A percentile compares a stretch with the other conserved stretches of the same genome.
phyloP scores from a whole-genome alignment of 2,329 filamentous ascomycete genomes.

The Alternaria gaisen region DNA sequence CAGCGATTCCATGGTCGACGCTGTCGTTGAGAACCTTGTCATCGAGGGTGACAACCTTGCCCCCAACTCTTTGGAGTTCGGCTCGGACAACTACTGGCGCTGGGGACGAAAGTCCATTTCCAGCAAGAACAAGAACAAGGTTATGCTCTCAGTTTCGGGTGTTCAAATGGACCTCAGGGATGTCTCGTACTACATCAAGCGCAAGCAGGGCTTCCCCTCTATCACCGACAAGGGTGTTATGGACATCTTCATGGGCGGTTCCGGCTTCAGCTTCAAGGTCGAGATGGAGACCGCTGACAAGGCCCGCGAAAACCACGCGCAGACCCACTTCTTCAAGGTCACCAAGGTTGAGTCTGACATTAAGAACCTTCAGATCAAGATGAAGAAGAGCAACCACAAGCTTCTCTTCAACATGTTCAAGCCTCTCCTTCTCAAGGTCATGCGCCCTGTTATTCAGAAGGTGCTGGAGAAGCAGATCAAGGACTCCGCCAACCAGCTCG shows the following conservation, averaged over 20 bases:
- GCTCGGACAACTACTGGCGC: constrained; percentile 92
- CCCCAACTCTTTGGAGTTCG: constrained; percentile 88
- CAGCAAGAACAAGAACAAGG: constrained; percentile 82
- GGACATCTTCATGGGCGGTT: constrained; percentile 86
- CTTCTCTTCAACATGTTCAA: constrained; percentile 86
- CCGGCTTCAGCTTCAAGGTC: constrained; percentile 91
- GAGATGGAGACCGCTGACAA: constrained; percentile 83
- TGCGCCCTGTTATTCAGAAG: constrained; percentile 86
- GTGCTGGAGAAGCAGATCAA: constrained; percentile 88
- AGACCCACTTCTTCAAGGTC: constrained; percentile 90
- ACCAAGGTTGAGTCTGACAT: constrained; percentile 87
- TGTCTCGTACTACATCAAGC: constrained; percentile 93
- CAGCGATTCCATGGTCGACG: constrained; percentile 82
- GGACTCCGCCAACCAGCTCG: constrained; percentile 79
- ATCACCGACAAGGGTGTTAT: constrained; percentile 87
- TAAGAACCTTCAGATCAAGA: constrained; percentile 82
- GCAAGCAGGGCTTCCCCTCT: constrained; percentile 90
- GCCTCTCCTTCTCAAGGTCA: constrained; percentile 82
- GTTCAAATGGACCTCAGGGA: constrained; percentile 84
- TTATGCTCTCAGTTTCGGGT: constrained; percentile 86
- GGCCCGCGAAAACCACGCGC: constrained; percentile 60
- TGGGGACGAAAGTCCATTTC: constrained; percentile 89
- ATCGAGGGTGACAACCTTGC: constrained; percentile 97
- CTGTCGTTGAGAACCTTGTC: constrained; percentile 91
- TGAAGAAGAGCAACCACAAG: constrained; percentile 97